These are phyloP conservation scores for Sechiopsis laciniata DNA, from an alignment of 306 rosid species.

Conservation along the genomic window DNA sequence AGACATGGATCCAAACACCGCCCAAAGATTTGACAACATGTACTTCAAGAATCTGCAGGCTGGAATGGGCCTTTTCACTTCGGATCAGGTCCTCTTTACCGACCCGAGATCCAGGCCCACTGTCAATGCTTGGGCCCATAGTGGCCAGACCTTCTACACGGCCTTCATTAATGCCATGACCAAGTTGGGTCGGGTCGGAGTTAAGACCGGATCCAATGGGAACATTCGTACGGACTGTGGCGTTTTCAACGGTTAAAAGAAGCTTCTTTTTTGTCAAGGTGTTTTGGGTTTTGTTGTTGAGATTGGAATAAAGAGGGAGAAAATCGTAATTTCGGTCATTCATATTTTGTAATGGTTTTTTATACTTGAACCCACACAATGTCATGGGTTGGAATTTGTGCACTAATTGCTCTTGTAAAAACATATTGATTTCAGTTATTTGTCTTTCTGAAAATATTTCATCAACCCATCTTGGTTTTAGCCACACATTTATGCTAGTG, in stretches of 20 bases:
- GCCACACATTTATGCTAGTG: too few species aligned
- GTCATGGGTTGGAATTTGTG: neutral
- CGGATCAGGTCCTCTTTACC: slow-evolving; percentile 52
- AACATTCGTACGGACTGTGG: slow-evolving; percentile 54
- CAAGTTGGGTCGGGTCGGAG: slow-evolving; percentile 66
- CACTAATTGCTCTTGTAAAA: too few species aligned
- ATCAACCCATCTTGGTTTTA: too few species aligned
- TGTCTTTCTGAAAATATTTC: too few species aligned
- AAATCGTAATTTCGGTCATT: neutral
- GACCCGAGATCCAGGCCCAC: slow-evolving; percentile 45
- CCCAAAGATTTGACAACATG: slow-evolving; percentile 38
- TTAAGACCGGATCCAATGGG: slow-evolving; percentile 41
- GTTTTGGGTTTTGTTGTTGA: neutral
- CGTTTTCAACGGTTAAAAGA: slow-evolving; percentile 27
- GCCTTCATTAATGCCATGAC: slow-evolving; percentile 53
- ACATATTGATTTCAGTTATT: neutral
- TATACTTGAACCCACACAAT: too few species aligned
- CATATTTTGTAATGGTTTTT: too few species aligned
- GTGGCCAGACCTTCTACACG: slow-evolving; percentile 29
- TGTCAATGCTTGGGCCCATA: slow-evolving; percentile 44
- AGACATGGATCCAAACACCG: slow-evolving; percentile 60
- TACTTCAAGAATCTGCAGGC: slow-evolving; percentile 52
- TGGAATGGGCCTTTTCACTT: slow-evolving; percentile 55
- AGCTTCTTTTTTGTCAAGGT: too few species aligned
- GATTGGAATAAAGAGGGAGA: neutral